A percentile compares a stretch with the other conserved stretches of the same genome.
Conservation (phyloP, 1,284 basidiomycete species). For the Chiua sp. region DNA sequence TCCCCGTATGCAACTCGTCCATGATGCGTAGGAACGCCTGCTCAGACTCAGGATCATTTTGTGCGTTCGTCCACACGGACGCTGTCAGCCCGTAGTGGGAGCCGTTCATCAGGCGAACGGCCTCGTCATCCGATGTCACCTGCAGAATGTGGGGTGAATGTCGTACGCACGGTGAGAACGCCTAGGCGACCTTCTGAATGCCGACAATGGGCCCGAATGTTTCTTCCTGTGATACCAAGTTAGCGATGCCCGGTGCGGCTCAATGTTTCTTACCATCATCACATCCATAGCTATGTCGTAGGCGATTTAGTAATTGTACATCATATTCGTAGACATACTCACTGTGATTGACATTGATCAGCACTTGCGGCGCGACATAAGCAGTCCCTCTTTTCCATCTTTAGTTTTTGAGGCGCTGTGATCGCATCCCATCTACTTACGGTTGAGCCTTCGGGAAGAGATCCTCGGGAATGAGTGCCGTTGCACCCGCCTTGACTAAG, state of each 20-base stretch:
- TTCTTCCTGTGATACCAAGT: constrained; percentile 59
- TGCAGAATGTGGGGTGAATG: constrained; percentile 26
- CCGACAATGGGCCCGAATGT: constrained; percentile 92
- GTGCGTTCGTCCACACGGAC: constrained; percentile 89
- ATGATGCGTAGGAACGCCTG: constrained; percentile 72
- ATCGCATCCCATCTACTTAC: constrained; percentile 45
- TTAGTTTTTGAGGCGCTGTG: not conserved
- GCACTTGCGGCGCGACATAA: constrained; percentile 88
- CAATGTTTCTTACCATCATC: constrained; percentile 69
- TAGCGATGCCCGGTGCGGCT: not conserved
- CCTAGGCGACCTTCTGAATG: constrained; percentile 76
- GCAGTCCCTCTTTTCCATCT: constrained; percentile 65
- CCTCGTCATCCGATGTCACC: constrained; percentile 86
- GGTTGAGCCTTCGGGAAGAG: constrained; percentile 71
- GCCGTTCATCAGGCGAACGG: constrained; percentile 92
- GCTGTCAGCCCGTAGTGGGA: constrained; percentile 95
- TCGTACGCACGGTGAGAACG: not conserved
- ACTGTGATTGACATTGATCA: constrained; percentile 89
- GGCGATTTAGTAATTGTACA: constrained; percentile 3
- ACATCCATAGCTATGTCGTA: constrained; percentile 80
- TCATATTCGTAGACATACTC: constrained; percentile 35
- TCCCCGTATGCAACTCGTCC: constrained; percentile 85
- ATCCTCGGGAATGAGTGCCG: constrained; percentile 72
- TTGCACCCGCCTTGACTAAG: constrained; percentile 81
- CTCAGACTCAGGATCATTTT: constrained; percentile 61